Evolutionary conservation across 2,329 filamentous ascomycete species (phyloP).

Genomic region (Sclerotinia spermophila): DNA sequence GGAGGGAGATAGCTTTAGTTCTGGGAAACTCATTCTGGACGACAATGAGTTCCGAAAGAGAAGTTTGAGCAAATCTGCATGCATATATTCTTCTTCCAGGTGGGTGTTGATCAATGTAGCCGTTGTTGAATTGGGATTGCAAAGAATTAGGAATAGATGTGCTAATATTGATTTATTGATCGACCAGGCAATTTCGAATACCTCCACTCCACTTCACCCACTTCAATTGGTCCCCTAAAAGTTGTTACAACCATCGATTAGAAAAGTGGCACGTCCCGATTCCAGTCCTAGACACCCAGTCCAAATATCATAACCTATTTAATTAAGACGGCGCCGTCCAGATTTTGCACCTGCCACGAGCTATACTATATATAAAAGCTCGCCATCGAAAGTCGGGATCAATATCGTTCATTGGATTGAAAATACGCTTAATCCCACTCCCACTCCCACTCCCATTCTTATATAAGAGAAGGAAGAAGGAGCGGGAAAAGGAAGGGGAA

Average conservation of each 20-base stretch:
- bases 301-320: background rate
- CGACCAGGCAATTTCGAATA: slow-evolving; percentile 4
- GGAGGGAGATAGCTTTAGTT: background rate
- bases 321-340: background rate
- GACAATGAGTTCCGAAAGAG: background rate
- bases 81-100: background rate
- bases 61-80: slow-evolving; percentile 13
- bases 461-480: background rate
- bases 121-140: background rate
- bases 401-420: background rate
- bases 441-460: background rate
- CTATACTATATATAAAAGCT: background rate
- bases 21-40: background rate
- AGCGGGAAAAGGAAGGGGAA: background rate
- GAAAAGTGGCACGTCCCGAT: slow-evolving; percentile 7
- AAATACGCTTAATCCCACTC: background rate
- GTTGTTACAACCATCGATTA: slow-evolving; percentile 2
- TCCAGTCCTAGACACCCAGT: background rate
- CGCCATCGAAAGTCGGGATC: background rate
- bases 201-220: slow-evolving; percentile 2
- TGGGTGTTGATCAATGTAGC: background rate
- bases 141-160: slow-evolving; percentile 2
- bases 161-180: slow-evolving; percentile 12
- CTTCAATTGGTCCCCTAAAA: background rate
- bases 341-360: slow-evolving; percentile 1